A percentile compares a stretch with the other conserved stretches of the same genome.
Evolutionary conservation across 306 rosid genomes (phyloP).

Genomic region (Prunus mongolica): DNA sequence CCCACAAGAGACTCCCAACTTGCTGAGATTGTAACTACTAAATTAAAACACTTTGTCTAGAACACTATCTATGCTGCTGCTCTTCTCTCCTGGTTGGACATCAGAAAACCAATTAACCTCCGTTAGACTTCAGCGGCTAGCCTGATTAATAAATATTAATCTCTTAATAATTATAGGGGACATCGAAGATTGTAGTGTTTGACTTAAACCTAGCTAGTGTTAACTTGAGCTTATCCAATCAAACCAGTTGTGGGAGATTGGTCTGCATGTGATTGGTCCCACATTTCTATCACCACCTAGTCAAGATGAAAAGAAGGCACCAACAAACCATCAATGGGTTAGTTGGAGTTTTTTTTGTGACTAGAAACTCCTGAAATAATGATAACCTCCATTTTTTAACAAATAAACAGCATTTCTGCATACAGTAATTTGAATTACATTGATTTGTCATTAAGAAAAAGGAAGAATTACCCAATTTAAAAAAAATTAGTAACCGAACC

Average conservation of each 20-base stretch:
- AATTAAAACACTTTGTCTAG: constrained; percentile 17
- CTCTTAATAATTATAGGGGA: constrained; percentile 32
- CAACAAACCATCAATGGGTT: constrained; percentile 40
- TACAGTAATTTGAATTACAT: not conserved
- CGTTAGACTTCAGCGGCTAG: constrained; percentile 21
- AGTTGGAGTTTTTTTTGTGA: constrained; percentile 24
- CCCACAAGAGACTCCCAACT: constrained; percentile 34
- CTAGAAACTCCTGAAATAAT: constrained; percentile 16
- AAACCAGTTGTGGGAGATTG: constrained; percentile 21
- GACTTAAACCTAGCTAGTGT: constrained; percentile 26
- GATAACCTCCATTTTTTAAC: too few species aligned
- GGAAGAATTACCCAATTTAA: not conserved
- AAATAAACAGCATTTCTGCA: too few species aligned
- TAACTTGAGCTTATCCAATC: constrained; percentile 27
- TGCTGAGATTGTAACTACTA: constrained; percentile 7
- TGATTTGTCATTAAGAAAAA: not conserved
- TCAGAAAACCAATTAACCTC: constrained; percentile 26
- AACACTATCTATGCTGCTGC: constrained; percentile 23
- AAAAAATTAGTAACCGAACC: not conserved
- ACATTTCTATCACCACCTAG: constrained; percentile 27
- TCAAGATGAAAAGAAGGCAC: constrained; percentile 39
- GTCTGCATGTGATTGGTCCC: constrained; percentile 42
- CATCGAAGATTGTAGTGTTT: constrained; percentile 32
- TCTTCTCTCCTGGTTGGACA: constrained; percentile 26
- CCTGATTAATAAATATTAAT: not conserved